Percentiles rank a stretch among this genome's conserved stretches.
Evolutionary conservation across 768 basidiomycete species (phyloP).

Genomic region (Stropharia rugosoannulata): DNA sequence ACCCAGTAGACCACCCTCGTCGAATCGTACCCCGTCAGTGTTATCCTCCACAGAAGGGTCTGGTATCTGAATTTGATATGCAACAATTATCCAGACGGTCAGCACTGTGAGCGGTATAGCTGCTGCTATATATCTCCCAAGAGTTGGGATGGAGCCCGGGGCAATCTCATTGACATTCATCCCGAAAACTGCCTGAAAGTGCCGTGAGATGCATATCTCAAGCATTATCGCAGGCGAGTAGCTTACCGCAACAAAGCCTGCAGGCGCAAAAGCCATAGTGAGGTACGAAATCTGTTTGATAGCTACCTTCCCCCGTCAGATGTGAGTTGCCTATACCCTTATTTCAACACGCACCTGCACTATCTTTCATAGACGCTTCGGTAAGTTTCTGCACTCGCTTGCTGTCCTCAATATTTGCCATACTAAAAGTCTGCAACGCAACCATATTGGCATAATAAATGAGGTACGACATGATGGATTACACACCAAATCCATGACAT

Average conservation of each 20-base stretch:
- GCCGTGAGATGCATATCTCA: background rate
- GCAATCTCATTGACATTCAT: constrained; percentile 55
- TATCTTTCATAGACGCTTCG: constrained; percentile 35
- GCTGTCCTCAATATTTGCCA: constrained; percentile 48
- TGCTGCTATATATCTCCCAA: constrained; percentile 36
- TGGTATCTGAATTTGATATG: constrained; percentile 36
- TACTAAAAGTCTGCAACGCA: constrained; percentile 44
- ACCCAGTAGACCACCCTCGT: background rate
- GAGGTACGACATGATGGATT: background rate
- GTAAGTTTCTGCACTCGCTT: constrained; percentile 41
- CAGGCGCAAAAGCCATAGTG: constrained; percentile 62
- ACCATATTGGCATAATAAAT: background rate
- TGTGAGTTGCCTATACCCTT: background rate
- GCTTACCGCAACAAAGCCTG: constrained; percentile 45
- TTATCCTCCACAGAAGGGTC: constrained; percentile 5
- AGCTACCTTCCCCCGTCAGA: constrained; percentile 20
- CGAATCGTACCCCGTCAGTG: background rate
- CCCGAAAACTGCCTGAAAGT: constrained; percentile 45
- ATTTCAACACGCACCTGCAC: constrained; percentile 30
- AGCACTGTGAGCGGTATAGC: constrained; percentile 41
- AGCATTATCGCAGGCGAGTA: background rate
- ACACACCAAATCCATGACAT: constrained; percentile 49
- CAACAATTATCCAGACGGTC: constrained; percentile 47
- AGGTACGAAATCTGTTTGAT: constrained; percentile 58
- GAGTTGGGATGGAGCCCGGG: constrained; percentile 22